Percentiles rank a stretch among this genome's conserved stretches.
phyloP scores from a whole-genome alignment of 148 eudicot species.

The Camellia granthamiana region DNA sequence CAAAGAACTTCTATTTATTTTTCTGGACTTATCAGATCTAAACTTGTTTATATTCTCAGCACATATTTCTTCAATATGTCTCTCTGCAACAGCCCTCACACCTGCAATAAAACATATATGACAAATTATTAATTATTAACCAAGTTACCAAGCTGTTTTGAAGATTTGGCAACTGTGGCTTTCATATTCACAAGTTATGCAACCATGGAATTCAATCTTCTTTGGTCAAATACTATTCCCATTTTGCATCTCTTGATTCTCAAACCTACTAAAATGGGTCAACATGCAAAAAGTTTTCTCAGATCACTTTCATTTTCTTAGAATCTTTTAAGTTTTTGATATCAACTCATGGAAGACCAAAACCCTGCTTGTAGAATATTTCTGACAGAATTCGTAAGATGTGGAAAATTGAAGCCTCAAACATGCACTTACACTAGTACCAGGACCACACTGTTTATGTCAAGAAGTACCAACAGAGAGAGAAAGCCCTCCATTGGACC shows the following conservation, averaged over 20 bases:
- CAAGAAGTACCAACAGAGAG: background rate
- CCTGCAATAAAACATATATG: slow-evolving; percentile 41
- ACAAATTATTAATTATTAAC: no score
- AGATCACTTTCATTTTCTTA: background rate
- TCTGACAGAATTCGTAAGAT: background rate
- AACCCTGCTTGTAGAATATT: background rate
- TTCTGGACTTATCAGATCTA: slow-evolving; percentile 38
- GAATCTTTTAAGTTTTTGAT: background rate
- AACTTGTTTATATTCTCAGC: slow-evolving; percentile 53
- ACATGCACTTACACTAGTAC: background rate
- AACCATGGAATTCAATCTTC: background rate
- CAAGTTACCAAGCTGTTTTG: no score
- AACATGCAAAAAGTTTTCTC: background rate
- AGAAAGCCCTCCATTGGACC: background rate
- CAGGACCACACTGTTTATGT: background rate
- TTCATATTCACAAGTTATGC: background rate
- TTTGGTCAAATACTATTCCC: background rate
- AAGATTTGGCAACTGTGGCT: no score
- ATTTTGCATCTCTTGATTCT: slow-evolving; percentile 8
- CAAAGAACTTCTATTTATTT: slow-evolving; percentile 52
- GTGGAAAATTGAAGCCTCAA: slow-evolving; percentile 11
- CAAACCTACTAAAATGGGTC: background rate
- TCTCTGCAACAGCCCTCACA: slow-evolving; percentile 71
- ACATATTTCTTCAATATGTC: slow-evolving; percentile 56
- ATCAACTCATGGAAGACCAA: background rate